Evolutionary conservation across 176 grass and related monocot species (phyloP).

Genomic region (Saccharum officinarum): DNA sequence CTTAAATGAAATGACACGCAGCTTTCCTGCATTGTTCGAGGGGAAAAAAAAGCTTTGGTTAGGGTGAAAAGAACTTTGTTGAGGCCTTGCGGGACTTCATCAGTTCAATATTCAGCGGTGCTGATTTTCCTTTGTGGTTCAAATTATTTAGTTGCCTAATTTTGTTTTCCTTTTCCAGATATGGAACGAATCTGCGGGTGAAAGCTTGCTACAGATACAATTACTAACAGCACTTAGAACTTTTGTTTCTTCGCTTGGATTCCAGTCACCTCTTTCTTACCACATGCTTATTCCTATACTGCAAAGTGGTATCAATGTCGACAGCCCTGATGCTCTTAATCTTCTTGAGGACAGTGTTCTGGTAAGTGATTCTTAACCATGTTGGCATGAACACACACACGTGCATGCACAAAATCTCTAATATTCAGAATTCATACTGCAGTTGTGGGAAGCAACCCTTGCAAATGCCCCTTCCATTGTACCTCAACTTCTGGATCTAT

Average conservation of each 20-base stretch:
- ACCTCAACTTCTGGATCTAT: conserved; percentile 88
- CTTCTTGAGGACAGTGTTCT: conserved; percentile 95
- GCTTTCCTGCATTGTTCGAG: not conserved
- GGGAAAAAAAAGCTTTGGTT: not conserved
- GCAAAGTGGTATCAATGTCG: conserved; percentile 79
- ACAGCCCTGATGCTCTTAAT: conserved; percentile 97
- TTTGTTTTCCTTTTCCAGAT: conserved; percentile 52
- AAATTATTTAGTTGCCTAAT: conserved; percentile 39
- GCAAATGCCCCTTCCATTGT: conserved; percentile 83
- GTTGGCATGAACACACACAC: not conserved
- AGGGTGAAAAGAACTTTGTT: not conserved
- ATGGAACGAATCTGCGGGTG: conserved; percentile 84
- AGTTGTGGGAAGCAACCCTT: conserved; percentile 96
- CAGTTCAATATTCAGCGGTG: conserved; percentile 4
- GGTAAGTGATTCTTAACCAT: conserved; percentile 54
- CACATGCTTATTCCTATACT: conserved; percentile 88
- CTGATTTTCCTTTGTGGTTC: conserved; percentile 37
- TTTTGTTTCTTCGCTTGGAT: conserved; percentile 86
- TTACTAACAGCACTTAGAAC: conserved; percentile 82
- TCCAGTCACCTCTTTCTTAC: conserved; percentile 82
- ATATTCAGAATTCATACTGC: conserved; percentile 35
- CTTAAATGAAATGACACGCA: not conserved
- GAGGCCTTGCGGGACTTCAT: not conserved
- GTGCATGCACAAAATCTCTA: conserved; percentile 14
- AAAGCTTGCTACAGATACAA: conserved; percentile 98